Evolutionary conservation across 176 grass and related monocot species (phyloP).

Genomic region (Puccinellia tenuiflora): DNA sequence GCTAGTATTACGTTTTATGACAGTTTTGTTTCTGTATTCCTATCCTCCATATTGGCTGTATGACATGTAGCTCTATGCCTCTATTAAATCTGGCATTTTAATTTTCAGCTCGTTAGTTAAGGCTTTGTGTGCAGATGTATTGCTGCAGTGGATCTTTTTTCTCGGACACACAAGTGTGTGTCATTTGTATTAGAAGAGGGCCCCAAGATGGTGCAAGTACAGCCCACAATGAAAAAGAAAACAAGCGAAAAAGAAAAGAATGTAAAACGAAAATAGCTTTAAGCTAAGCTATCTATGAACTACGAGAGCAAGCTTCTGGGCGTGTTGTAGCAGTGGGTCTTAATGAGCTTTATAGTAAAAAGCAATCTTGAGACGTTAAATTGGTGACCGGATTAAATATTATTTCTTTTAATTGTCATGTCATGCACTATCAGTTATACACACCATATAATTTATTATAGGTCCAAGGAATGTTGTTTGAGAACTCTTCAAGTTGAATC

Average conservation of each 20-base stretch:
- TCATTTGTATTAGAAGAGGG: too few species aligned
- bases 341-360: neutral
- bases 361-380: neutral
- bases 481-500: neutral
- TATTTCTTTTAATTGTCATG: neutral
- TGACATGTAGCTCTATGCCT: neutral
- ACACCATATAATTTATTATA: neutral
- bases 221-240: too few species aligned
- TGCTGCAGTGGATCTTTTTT: neutral
- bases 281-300: too few species aligned
- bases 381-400: neutral
- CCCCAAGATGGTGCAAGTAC: too few species aligned
- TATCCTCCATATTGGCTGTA: neutral
- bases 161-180: too few species aligned
- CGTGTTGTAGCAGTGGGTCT: neutral
- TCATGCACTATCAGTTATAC: neutral
- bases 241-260: too few species aligned
- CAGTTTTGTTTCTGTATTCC: neutral
- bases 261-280: too few species aligned
- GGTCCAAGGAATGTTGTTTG: neutral
- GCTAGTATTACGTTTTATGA: neutral
- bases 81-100: neutral
- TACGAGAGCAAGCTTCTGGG: too few species aligned
- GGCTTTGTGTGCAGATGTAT: neutral
- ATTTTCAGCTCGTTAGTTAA: neutral